phyloP scores from a whole-genome alignment of 1,139 yeast genomes.

The Taiozyma sp. region DNA sequence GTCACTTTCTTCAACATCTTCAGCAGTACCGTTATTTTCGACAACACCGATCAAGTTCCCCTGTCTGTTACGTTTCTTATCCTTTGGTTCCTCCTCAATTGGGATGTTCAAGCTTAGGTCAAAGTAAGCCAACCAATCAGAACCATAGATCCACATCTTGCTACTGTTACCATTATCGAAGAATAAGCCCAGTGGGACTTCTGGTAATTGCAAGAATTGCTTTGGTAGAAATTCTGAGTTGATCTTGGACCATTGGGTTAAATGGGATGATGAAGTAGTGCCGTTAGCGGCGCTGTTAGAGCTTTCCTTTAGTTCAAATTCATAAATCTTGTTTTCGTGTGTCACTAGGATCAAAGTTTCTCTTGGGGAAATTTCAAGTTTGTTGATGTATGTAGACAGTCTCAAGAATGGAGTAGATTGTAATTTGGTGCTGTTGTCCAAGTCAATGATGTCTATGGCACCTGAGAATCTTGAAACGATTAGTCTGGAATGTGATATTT shows the following conservation, averaged over 20 bases:
- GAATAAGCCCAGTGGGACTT: slow-evolving; percentile 74
- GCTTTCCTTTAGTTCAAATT: slow-evolving; percentile 41
- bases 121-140: slow-evolving; percentile 77
- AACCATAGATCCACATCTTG: slow-evolving; percentile 80
- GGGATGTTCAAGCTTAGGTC: slow-evolving; percentile 65
- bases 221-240: slow-evolving; percentile 75
- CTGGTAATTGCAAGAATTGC: slow-evolving; percentile 54
- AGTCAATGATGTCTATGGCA: slow-evolving; percentile 51
- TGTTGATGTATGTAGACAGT: slow-evolving; percentile 56
- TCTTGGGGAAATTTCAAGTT: slow-evolving; percentile 49
- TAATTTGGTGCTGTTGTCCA: slow-evolving; percentile 22
- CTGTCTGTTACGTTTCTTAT: slow-evolving; percentile 61
- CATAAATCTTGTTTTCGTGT: slow-evolving; percentile 71
- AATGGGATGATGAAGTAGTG: slow-evolving; percentile 27
- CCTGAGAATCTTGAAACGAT: slow-evolving; percentile 66
- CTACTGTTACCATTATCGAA: slow-evolving; percentile 32
- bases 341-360: slow-evolving; percentile 61
- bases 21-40: slow-evolving; percentile 25
- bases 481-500: slow-evolving; percentile 41
- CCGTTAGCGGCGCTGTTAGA: slow-evolving; percentile 7
- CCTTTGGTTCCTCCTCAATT: slow-evolving; percentile 31
- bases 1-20: slow-evolving; percentile 29
- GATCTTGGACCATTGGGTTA: slow-evolving; percentile 77
- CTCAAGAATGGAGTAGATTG: slow-evolving; percentile 38
- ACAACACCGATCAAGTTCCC: slow-evolving; percentile 48